Base-by-base conservation (phyloP, 192 early-diverging fungal species). In the Coemansia sp. region DNA sequence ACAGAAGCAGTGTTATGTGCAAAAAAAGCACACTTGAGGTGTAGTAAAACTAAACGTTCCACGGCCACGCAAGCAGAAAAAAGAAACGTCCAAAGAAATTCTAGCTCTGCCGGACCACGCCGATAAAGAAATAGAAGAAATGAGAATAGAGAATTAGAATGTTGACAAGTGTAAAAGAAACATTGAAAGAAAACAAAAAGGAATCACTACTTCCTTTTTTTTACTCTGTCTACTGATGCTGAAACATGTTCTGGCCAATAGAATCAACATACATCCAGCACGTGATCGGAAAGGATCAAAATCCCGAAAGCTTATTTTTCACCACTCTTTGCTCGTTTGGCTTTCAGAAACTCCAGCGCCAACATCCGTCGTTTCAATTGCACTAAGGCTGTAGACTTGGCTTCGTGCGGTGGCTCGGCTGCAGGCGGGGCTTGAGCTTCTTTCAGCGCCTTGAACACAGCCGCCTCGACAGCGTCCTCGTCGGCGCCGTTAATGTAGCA, bases 291-390 rank as follows among this genome's bases (percentile, higher is more conserved):
- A 13, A 9, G 22, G 23, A 52, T 52, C 49, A 48, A 48, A 48
- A 40, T 40, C 11, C 9, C 19, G 1, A 17, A 48, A 19, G 49
- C 25, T 29, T 29, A 52, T 57, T 15, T 5, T 17, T n/a, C 32
- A 35, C 36, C 11, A 6, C 6, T 33, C 14, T 35, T 53, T 32
- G 20, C 33, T 14, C 69, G 55, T 23, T 65, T 64, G 13, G 22
- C 40, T n/a, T 52, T 56, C 40, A 74, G 53, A 29, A 74, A 74
- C 59, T 65, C 67, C 7, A 49, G 33, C 4, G 67, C 73, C 33
- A 68, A 46, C 36, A 22, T 57, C 36, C 73, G 66, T 22, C 73
- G 73, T 40, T 75, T 75, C 33, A 67, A 67, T 63, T 74, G 66
- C 19, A 69, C 35, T 5, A 6, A 52, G 2, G 32, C 55, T 6